Base-by-base conservation (phyloP, 2,329 filamentous ascomycete genomes). In the Pseudofabraea citricarpa region DNA sequence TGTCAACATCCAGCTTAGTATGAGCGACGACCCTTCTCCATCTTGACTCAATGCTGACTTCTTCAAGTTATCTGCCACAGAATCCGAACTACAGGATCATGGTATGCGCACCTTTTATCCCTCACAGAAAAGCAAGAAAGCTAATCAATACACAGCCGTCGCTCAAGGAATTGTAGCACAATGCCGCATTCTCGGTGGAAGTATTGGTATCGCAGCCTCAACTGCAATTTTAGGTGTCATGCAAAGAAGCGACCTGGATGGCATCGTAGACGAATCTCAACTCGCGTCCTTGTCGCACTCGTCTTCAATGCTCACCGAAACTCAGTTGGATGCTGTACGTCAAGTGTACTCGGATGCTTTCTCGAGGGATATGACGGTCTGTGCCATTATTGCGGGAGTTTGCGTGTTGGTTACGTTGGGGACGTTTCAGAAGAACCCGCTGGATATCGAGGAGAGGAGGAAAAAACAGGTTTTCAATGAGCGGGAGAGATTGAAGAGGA, bases 81-180 rank as follows among this genome's bases (percentile, higher is more conserved):
- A 78, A 33, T 63, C 66, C 2, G 68, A 73, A 0, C 63, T 68
- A 6, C 58, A 64, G 9, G 65, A 41, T 26, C n/a, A n/a, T n/a
- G n/a, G n/a, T n/a, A n/a, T n/a, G n/a, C n/a, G n/a, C n/a, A n/a
- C n/a, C n/a, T n/a, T n/a, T n/a, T n/a, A n/a, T n/a, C n/a, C n/a
- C n/a, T n/a, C n/a, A n/a, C n/a, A n/a, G n/a, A n/a, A n/a, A n/a
- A n/a, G n/a, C n/a, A n/a, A n/a, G n/a, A n/a, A n/a, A n/a, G n/a
- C n/a, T n/a, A n/a, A n/a, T n/a, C n/a, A n/a, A n/a, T n/a, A n/a
- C n/a, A 22, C 38, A 26, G 77, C 77, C 0, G 72, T 75, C 2
- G 75, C 74, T 0, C 76, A 81, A 46, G 78, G 77, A 0, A 71
- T 75, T 4, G 67, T 81, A 6, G 74, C 78, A 1, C 78, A 82